Percentiles rank a stretch among this genome's conserved stretches.
These are phyloP conservation scores for Symbiotaphrina buchneri DNA, from an alignment of 495 filamentous ascomycete species.

Conservation along the genomic window DNA sequence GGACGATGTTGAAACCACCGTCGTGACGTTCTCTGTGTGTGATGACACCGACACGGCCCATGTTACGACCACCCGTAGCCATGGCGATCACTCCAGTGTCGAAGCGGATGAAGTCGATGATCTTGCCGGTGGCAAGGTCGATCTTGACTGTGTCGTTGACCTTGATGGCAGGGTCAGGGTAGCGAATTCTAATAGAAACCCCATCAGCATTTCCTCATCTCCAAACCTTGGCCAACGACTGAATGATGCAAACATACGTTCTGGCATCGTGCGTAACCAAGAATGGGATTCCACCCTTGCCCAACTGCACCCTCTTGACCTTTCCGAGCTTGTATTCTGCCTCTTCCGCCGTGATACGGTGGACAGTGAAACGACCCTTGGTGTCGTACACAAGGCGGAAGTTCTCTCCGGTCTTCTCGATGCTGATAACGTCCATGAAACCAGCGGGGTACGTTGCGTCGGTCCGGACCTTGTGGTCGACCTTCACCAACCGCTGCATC, in stretches of 20 bases:
- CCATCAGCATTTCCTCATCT: conserved; percentile 14
- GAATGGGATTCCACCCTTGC: conserved; percentile 99
- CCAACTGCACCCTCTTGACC: conserved; percentile 97
- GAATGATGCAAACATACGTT: conserved; percentile 98
- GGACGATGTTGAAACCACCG: conserved; percentile 98
- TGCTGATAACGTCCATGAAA: conserved; percentile 98
- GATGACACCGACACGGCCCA: conserved; percentile 99
- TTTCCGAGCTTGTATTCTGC: conserved; percentile 98
- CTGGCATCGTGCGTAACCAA: conserved; percentile 99
- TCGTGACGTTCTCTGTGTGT: conserved; percentile 99
- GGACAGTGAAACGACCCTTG: conserved; percentile 99
- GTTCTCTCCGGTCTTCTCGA: conserved; percentile 99
- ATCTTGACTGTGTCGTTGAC: conserved; percentile 99
- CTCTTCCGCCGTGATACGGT: conserved; percentile 95
- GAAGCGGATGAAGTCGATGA: conserved; percentile 86
- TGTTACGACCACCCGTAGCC: conserved; percentile 97
- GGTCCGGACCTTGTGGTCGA: conserved; percentile 98
- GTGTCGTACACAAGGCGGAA: conserved; percentile 99
- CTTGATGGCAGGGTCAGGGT: conserved; percentile 93
- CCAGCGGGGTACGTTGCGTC: conserved; percentile 93
- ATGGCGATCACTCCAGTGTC: conserved; percentile 94
- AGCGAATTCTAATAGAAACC: conserved; percentile 57
- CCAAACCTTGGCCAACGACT: conserved; percentile 99
- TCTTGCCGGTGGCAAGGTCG: conserved; percentile 89
- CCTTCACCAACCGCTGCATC: conserved; percentile 99